A percentile compares a stretch with the other conserved stretches of the same genome.
These are phyloP conservation scores for Pleurotus giganteus DNA, from an alignment of 768 basidiomycete genomes.

Conservation along the genomic window DNA sequence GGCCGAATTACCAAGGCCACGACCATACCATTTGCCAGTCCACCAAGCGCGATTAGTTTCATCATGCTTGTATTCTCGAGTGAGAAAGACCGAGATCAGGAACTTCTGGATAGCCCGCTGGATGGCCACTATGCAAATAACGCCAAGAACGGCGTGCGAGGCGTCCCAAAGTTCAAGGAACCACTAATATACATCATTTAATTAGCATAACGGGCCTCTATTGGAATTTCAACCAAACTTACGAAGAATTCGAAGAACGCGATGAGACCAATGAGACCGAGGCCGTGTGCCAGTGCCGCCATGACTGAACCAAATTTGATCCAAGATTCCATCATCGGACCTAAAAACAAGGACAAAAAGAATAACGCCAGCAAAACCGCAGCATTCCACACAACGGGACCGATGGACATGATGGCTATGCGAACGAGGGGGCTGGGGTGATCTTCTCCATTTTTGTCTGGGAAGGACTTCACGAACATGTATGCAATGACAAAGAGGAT, in stretches of 20 bases:
- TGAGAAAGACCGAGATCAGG: conserved; percentile 89
- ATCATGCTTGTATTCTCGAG: conserved; percentile 97
- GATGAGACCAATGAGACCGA: conserved; percentile 78
- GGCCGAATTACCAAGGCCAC: conserved; percentile 86
- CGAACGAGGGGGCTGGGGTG: conserved; percentile 87
- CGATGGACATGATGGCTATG: conserved; percentile 83
- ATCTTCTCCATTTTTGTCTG: conserved; percentile 53
- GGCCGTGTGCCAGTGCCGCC: conserved; percentile 87
- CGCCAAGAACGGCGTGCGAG: conserved; percentile 93
- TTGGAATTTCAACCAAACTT: conserved; percentile 38
- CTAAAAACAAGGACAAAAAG: conserved; percentile 89
- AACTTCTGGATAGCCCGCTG: conserved; percentile 94
- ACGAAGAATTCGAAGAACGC: conserved; percentile 97
- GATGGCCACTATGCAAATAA: conserved; percentile 85
- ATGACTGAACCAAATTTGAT: conserved; percentile 88
- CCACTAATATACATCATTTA: conserved; percentile 64
- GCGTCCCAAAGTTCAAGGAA: conserved; percentile 95
- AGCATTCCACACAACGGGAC: conserved; percentile 95
- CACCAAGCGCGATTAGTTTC: conserved; percentile 99
- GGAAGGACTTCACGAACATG: conserved; percentile 94
- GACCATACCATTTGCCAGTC: conserved; percentile 98
- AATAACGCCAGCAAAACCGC: conserved; percentile 82
- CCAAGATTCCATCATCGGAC: conserved; percentile 85
- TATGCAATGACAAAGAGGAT: conserved; percentile 80
- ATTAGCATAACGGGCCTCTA: conserved; percentile 16